Conservation (phyloP, 306 rosid species). For the Medicago arabica region DNA sequence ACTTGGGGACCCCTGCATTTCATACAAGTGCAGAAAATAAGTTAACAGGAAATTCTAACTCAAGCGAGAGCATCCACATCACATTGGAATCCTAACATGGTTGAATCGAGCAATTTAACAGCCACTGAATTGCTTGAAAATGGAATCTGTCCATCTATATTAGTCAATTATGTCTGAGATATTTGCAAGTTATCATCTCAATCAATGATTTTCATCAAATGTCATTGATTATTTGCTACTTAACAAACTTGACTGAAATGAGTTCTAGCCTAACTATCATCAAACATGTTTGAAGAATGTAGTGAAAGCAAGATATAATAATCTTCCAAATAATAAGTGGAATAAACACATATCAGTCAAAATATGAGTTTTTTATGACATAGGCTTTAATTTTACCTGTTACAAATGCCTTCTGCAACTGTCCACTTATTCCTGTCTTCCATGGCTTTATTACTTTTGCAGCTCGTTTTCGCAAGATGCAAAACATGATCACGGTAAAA, state of each 20-base stretch:
- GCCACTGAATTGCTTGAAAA: conserved; percentile 27
- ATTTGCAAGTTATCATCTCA: background rate
- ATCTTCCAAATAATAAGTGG: conserved; percentile 10
- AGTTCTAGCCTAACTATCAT: no score
- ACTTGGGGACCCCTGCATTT: conserved; percentile 85
- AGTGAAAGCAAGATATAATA: conserved; percentile 17
- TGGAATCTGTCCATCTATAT: background rate
- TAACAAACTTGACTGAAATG: no score
- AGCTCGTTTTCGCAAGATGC: conserved; percentile 67
- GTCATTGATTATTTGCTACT: no score
- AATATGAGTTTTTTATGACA: background rate
- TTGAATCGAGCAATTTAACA: conserved; percentile 4
- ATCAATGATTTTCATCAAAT: no score
- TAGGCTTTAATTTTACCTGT: conserved; percentile 58
- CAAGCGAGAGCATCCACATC: background rate
- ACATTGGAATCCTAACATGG: background rate
- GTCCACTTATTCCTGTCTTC: conserved; percentile 97
- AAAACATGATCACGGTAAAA: conserved; percentile 52
- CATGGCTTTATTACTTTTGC: conserved; percentile 79
- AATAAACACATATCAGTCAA: background rate
- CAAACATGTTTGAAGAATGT: no score
- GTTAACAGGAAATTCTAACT: conserved; percentile 29
- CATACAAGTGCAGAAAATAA: conserved; percentile 33
- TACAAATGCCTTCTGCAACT: conserved; percentile 94
- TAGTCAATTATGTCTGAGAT: background rate